Percentiles rank a stretch among this genome's conserved stretches.
These are phyloP conservation scores for Coniochaeta pulveracea DNA, from an alignment of 2,329 filamentous ascomycete species.

Conservation along the genomic window DNA sequence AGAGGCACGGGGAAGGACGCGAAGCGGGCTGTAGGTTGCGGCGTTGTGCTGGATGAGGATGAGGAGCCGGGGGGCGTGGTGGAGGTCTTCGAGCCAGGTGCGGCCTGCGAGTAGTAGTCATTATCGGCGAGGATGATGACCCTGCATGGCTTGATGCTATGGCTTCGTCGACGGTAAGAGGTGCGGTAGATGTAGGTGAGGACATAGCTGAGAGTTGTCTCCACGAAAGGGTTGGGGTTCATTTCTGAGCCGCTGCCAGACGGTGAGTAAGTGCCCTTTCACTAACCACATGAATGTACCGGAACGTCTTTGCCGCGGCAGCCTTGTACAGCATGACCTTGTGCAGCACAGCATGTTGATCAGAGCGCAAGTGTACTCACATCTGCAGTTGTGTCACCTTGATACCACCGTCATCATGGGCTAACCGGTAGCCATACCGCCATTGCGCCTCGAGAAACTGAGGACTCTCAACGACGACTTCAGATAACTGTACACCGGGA, in stretches of 20 bases:
- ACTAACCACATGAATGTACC: too few species aligned
- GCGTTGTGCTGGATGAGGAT: slow-evolving; percentile 2
- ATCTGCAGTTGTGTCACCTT: slow-evolving; percentile 67
- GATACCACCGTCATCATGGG: slow-evolving; percentile 65
- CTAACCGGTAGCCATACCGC: slow-evolving; percentile 70
- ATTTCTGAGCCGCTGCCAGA: slow-evolving; percentile 30
- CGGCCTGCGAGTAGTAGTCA: slow-evolving; percentile 72
- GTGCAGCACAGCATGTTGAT: too few species aligned
- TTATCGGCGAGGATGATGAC: slow-evolving; percentile 90
- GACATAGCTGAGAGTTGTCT: slow-evolving; percentile 79
- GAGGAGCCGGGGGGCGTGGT: slow-evolving; percentile 13
- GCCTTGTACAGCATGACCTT: too few species aligned
- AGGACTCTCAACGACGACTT: slow-evolving; percentile 80
- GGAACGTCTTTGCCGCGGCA: too few species aligned
- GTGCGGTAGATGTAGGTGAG: slow-evolving; percentile 63
- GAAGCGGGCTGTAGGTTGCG: slow-evolving; percentile 42
- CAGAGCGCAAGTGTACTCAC: slow-evolving; percentile 58
- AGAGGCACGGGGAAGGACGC: slow-evolving; percentile 68
- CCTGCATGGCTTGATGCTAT: slow-evolving; percentile 53
- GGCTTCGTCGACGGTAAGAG: slow-evolving; percentile 13
- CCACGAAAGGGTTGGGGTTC: slow-evolving; percentile 70
- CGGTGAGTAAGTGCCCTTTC: too few species aligned
- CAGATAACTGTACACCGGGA: slow-evolving; percentile 51
- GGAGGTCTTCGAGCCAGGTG: slow-evolving; percentile 20
- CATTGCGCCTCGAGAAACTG: slow-evolving; percentile 83